Evolutionary conservation across 1,284 basidiomycete species (phyloP).

Genomic region (Clitocybe nebularis): DNA sequence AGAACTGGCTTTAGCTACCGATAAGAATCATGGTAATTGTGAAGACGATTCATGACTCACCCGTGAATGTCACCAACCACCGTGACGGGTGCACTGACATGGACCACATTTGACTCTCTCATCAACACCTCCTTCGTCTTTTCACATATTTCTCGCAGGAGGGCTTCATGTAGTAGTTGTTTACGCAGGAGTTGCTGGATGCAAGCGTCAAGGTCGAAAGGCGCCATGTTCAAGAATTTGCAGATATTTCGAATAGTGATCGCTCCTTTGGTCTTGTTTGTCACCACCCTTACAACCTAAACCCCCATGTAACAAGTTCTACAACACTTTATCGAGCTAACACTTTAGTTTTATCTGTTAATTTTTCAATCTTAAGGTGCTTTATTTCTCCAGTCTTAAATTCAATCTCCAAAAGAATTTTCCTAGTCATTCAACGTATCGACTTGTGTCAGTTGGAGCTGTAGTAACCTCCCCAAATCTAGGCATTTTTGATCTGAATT

Average conservation of each 20-base stretch:
- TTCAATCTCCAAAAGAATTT: constrained; percentile 2
- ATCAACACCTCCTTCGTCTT: constrained; percentile 98
- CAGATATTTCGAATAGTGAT: constrained; percentile 19
- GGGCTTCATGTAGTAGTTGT: constrained; percentile 88
- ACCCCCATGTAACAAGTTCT: no score
- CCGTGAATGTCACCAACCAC: constrained; percentile 99
- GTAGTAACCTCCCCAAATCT: constrained; percentile 3
- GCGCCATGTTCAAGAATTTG: constrained; percentile 61
- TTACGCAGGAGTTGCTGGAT: constrained; percentile 88
- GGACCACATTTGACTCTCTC: constrained; percentile 98
- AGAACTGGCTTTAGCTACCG: constrained; percentile 80
- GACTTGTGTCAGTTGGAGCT: background rate
- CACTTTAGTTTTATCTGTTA: no score
- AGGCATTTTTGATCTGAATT: constrained; percentile 9
- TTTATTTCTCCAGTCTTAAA: constrained; percentile 6
- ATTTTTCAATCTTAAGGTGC: constrained; percentile 17
- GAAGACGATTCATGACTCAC: constrained; percentile 48
- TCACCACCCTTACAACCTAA: constrained; percentile 14
- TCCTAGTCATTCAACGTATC: background rate
- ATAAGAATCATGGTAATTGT: constrained; percentile 22
- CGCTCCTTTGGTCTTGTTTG: constrained; percentile 35
- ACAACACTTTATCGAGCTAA: no score
- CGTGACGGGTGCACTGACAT: constrained; percentile 96
- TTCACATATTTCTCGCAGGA: constrained; percentile 95
- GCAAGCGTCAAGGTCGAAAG: constrained; percentile 94